phyloP scores from a whole-genome alignment of 2,329 filamentous ascomycete species.

The Tricladium varicosporioides region DNA sequence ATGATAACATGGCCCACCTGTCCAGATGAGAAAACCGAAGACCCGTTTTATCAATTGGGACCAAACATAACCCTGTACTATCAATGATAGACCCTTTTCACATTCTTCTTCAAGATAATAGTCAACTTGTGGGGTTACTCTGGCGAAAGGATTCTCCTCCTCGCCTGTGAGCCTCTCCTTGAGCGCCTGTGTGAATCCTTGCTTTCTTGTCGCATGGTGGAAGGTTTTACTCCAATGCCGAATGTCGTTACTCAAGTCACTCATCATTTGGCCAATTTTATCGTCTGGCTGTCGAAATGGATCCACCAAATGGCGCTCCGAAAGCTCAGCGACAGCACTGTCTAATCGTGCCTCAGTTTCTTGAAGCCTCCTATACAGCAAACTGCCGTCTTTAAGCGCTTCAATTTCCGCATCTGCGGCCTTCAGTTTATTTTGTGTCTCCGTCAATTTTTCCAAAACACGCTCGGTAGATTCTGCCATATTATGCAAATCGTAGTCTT shows the following conservation, averaged over 20 bases:
- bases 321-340: too few species aligned
- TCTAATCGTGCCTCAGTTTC: too few species aligned
- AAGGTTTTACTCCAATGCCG: neutral
- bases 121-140: neutral
- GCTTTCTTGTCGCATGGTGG: neutral
- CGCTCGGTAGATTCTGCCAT: too few species aligned
- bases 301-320: too few species aligned
- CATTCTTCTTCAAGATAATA: neutral
- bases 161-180: neutral
- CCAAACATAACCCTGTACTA: neutral
- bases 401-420: too few species aligned
- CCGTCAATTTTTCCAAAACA: too few species aligned
- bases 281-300: neutral
- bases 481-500: too few species aligned
- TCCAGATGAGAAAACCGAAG: neutral
- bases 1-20: neutral
- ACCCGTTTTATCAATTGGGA: neutral
- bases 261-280: neutral
- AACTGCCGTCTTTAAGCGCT: too few species aligned
- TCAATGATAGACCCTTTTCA: neutral
- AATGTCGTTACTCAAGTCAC: neutral
- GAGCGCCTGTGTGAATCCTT: too few species aligned
- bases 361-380: too few species aligned
- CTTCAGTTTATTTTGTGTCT: too few species aligned
- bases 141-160: neutral